Percentiles rank a stretch among this genome's conserved stretches.
Conservation (phyloP, 148 eudicot genomes). For the Spergularia bocconei region DNA sequence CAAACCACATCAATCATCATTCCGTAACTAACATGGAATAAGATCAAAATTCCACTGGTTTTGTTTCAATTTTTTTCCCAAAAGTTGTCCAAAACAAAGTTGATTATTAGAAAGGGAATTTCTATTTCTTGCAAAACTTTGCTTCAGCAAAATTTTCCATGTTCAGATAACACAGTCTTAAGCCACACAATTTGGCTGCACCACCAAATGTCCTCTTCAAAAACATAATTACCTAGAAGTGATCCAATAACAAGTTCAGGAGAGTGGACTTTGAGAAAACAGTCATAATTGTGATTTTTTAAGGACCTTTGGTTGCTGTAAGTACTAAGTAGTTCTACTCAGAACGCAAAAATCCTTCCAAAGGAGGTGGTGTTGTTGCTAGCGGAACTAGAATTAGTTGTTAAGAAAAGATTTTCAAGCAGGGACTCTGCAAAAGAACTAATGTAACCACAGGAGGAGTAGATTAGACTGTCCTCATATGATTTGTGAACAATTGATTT, state of each 20-base stretch:
- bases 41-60: neutral
- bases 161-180: neutral
- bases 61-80: conserved; percentile 13
- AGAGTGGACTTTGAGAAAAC: neutral
- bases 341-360: no score
- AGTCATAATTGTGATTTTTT: no score
- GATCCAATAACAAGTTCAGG: neutral
- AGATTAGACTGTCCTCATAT: neutral
- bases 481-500: neutral
- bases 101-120: neutral
- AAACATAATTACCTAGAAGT: neutral
- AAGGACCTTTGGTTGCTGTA: no score
- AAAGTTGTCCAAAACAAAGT: neutral
- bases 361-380: no score
- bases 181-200: conserved; percentile 1
- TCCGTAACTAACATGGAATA: conserved; percentile 5
- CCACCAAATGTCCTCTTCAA: neutral
- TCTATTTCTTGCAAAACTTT: conserved; percentile 10
- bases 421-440: neutral
- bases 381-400: no score
- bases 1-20: neutral
- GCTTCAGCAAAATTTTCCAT: neutral
- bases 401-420: no score
- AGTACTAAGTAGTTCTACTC: no score
- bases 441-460: neutral